These are phyloP conservation scores for Datura wrightii DNA, from an alignment of 257 asterid species.

Conservation along the genomic window DNA sequence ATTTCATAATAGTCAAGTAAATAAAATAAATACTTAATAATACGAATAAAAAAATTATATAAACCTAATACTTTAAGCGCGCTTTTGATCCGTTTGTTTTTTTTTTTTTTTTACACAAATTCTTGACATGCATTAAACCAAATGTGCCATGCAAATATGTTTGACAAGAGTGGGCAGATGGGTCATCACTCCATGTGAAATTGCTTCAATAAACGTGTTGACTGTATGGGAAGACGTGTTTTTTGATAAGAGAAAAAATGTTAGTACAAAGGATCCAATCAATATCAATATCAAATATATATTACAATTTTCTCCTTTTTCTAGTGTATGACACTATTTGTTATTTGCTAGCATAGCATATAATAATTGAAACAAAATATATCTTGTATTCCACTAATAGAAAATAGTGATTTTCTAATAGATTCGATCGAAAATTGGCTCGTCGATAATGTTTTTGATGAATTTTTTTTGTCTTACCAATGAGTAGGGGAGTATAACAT, in stretches of 20 bases:
- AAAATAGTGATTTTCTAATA: too few species aligned
- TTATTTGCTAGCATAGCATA: neutral
- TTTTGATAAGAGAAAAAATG: neutral
- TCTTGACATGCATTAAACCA: slow-evolving; percentile 19
- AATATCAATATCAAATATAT: neutral
- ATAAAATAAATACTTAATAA: too few species aligned
- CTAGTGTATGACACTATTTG: neutral
- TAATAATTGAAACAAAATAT: neutral
- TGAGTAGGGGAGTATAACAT: too few species aligned
- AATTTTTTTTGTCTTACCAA: too few species aligned
- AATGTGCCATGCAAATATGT: slow-evolving; percentile 26
- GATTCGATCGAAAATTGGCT: too few species aligned
- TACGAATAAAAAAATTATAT: too few species aligned
- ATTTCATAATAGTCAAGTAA: too few species aligned
- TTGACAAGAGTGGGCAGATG: neutral
- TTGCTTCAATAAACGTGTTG: neutral
- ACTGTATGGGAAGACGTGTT: slow-evolving; percentile 22
- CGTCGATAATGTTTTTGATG: too few species aligned
- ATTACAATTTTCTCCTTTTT: neutral
- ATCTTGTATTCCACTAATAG: neutral
- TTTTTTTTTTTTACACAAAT: neutral
- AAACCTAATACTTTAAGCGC: too few species aligned
- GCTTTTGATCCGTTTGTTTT: too few species aligned
- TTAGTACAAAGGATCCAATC: neutral
- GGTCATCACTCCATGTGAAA: slow-evolving; percentile 13